Evolutionary conservation across 345 rosid species (phyloP).

Genomic region (Durio zibethinus): DNA sequence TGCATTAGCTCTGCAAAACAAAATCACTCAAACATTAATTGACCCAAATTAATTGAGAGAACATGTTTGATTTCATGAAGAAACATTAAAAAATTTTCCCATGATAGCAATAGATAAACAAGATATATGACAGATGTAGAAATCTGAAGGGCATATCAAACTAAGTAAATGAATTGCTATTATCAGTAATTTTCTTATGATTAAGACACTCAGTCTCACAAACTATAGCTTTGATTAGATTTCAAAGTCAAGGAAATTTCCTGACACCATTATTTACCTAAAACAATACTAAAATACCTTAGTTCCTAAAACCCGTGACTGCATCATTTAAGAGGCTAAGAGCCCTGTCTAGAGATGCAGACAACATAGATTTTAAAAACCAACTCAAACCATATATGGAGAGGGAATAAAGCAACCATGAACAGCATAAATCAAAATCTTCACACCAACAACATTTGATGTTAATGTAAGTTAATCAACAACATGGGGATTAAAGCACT

Average conservation of each 20-base stretch:
- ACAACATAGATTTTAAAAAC: not conserved
- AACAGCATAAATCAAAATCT: not conserved
- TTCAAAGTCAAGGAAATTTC: not conserved
- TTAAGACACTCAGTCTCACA: not conserved
- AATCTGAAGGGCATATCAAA: not conserved
- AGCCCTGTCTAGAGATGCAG: not conserved
- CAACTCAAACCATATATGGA: not conserved
- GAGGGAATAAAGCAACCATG: not conserved
- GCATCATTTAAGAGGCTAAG: not conserved
- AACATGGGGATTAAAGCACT: not conserved
- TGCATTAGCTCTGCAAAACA: conserved; percentile 70
- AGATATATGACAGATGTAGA: not conserved
- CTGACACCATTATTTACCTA: not conserved
- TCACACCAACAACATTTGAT: not conserved
- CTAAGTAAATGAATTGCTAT: not conserved
- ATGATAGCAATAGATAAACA: not conserved
- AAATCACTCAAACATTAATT: not conserved
- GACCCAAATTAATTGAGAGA: not conserved
- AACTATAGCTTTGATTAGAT: not conserved
- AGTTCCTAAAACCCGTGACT: not conserved
- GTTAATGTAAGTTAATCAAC: no score
- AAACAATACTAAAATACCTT: not conserved
- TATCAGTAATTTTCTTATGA: not conserved
- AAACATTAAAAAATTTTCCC: not conserved
- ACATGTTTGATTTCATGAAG: not conserved